Evolutionary conservation across 2,329 filamentous ascomycete genomes (phyloP).

Genomic region (Sclerotinia subarctica): DNA sequence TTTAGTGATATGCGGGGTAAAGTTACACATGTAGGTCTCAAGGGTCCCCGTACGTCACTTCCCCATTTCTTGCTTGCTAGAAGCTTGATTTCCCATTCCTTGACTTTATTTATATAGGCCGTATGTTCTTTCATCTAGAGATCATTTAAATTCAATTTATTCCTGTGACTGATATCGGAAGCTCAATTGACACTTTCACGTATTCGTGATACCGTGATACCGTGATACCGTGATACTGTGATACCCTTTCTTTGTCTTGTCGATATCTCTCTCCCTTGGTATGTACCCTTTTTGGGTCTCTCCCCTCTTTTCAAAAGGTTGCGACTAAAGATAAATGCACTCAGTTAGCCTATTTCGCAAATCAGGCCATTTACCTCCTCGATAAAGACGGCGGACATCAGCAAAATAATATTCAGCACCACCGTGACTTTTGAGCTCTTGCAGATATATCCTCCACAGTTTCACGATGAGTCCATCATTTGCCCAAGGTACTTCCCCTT

Average conservation of each 20-base stretch:
- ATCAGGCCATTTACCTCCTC: not conserved
- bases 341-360: not conserved
- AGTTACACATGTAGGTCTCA: not conserved
- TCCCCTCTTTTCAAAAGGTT: not conserved
- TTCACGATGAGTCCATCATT: conserved; percentile 12
- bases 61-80: not conserved
- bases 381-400: not conserved
- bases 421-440: not conserved
- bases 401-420: not conserved
- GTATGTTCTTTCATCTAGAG: not conserved
- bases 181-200: not conserved
- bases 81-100: conserved; percentile 9
- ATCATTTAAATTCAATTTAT: not conserved
- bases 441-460: not conserved
- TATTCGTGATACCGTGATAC: not conserved
- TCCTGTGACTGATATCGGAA: not conserved
- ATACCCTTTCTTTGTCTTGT: not conserved
- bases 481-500: conserved; percentile 13
- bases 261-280: not conserved
- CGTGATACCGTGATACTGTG: conserved; percentile 3
- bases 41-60: conserved; percentile 11
- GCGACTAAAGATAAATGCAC: not conserved
- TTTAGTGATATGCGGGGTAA: not conserved
- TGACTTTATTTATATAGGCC: not conserved
- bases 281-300: not conserved